phyloP scores from a whole-genome alignment of 1,284 basidiomycete species.

The Hortiboletus rubellus region DNA sequence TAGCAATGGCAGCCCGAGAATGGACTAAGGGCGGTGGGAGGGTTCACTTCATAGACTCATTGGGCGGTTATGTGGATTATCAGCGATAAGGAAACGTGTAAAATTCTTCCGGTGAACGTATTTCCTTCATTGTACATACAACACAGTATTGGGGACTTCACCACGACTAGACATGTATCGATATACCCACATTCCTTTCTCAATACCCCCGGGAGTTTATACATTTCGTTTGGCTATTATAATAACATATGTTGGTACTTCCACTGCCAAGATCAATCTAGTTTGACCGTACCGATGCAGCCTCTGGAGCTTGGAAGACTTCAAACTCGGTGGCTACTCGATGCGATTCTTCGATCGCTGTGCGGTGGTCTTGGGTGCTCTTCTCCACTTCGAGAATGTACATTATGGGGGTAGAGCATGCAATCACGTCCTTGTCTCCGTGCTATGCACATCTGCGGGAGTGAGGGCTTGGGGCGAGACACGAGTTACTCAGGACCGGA shows the following conservation, averaged over 20 bases:
- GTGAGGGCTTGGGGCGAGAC: neutral
- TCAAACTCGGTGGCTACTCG: neutral
- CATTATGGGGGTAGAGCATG: neutral
- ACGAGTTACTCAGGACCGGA: neutral
- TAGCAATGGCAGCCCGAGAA: too few relatives aligned
- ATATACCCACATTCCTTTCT: too few relatives aligned
- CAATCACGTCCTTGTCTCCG: neutral
- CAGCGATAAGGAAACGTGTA: neutral
- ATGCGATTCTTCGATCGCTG: neutral
- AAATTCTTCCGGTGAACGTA: neutral
- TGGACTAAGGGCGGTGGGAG: too few relatives aligned
- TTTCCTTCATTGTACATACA: too few relatives aligned
- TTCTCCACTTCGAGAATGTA: neutral
- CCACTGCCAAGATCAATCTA: too few relatives aligned
- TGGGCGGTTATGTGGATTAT: neutral
- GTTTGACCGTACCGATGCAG: neutral
- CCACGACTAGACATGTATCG: too few relatives aligned
- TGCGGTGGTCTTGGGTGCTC: neutral
- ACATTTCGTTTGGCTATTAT: too few relatives aligned
- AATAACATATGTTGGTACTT: neutral
- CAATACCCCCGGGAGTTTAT: too few relatives aligned
- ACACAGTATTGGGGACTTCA: neutral
- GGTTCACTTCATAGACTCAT: neutral
- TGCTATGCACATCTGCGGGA: neutral
- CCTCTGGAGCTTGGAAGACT: neutral